Evolutionary conservation across 2,329 filamentous ascomycete species (phyloP).

Genomic region (Graphilbum fragrans): DNA sequence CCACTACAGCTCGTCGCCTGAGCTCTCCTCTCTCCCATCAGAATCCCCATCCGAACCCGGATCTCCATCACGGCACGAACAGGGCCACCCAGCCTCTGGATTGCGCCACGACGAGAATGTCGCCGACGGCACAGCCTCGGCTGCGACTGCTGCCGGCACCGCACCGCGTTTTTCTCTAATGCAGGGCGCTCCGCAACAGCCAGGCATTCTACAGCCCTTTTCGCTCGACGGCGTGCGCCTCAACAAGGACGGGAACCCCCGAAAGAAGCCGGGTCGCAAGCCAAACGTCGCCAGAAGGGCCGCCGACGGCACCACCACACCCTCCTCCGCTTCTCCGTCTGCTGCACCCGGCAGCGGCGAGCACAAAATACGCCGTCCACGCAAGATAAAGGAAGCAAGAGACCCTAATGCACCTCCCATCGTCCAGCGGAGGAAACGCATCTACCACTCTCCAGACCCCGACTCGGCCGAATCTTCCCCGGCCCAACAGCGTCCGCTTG

Average conservation of each 20-base stretch:
- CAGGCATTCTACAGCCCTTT: neutral
- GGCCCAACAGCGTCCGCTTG: neutral
- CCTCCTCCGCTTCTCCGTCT: slow-evolving; percentile 19
- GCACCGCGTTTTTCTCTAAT: slow-evolving; percentile 19
- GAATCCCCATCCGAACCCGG: slow-evolving; percentile 35
- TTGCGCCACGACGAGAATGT: slow-evolving; percentile 30
- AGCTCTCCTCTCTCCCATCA: slow-evolving; percentile 39
- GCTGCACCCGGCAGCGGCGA: slow-evolving; percentile 20
- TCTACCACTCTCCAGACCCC: slow-evolving; percentile 4
- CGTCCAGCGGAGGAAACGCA: slow-evolving; percentile 41
- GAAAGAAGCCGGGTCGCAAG: slow-evolving; percentile 55
- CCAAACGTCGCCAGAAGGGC: slow-evolving; percentile 27
- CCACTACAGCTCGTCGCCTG: slow-evolving; percentile 33
- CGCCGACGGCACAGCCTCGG: slow-evolving; percentile 30
- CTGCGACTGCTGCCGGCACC: no score
- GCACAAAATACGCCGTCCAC: slow-evolving; percentile 37
- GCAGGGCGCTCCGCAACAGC: slow-evolving; percentile 7
- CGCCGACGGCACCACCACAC: slow-evolving; percentile 8
- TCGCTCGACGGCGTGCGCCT: slow-evolving; percentile 33
- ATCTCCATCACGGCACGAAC: slow-evolving; percentile 27
- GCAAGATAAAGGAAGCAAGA: slow-evolving; percentile 33
- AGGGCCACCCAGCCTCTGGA: slow-evolving; percentile 18
- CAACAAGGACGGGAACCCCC: slow-evolving; percentile 44
- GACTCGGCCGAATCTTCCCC: slow-evolving; percentile 11
- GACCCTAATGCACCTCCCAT: slow-evolving; percentile 44